A percentile compares a stretch with the other conserved stretches of the same genome.
phyloP scores from a whole-genome alignment of 345 rosid genomes.

The Eucalyptus camaldulensis region DNA sequence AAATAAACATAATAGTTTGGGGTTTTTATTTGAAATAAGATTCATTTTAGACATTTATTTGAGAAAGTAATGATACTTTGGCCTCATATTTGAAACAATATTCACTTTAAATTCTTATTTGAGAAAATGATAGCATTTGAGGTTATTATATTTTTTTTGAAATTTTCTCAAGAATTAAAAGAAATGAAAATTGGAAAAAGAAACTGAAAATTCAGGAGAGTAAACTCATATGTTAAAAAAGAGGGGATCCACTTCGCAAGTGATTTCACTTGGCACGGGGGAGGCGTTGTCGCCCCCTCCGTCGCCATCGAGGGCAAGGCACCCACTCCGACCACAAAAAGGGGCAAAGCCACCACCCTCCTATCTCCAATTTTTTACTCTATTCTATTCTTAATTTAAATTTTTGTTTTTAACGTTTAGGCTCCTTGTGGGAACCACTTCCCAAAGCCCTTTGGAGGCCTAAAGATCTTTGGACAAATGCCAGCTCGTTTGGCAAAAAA shows the following conservation, averaged over 20 bases:
- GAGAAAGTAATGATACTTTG: too few relatives aligned
- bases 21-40: too few relatives aligned
- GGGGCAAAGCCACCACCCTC: not conserved
- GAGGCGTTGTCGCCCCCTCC: not conserved
- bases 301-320: not conserved
- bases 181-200: not conserved
- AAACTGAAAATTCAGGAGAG: not conserved
- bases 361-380: not conserved
- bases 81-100: too few relatives aligned
- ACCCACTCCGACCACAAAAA: not conserved
- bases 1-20: too few relatives aligned
- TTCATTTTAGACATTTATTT: too few relatives aligned
- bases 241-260: not conserved
- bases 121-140: too few relatives aligned
- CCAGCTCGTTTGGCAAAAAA: too few relatives aligned
- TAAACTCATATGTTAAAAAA: not conserved
- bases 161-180: not conserved
- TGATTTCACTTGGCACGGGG: not conserved
- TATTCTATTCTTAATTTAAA: too few relatives aligned
- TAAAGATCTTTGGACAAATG: too few relatives aligned
- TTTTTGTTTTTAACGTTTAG: not conserved
- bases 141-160: fast-evolving
- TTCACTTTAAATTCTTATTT: too few relatives aligned
- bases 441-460: too few relatives aligned
- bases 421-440: too few relatives aligned